Conservation (phyloP, 768 basidiomycete species). For the Phaeolepiota aurea region DNA sequence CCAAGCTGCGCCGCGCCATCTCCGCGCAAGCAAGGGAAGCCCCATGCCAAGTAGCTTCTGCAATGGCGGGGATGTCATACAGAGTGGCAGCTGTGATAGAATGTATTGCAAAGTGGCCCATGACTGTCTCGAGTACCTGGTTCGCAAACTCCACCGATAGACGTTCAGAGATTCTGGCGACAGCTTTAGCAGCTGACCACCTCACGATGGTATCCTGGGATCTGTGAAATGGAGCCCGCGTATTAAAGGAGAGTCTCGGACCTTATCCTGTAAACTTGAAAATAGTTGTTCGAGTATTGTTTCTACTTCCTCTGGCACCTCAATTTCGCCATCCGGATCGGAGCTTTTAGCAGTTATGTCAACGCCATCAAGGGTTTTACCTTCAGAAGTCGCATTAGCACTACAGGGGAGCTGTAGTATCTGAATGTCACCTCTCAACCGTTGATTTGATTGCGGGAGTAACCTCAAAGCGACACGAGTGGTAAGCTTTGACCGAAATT, state of each 20-base stretch:
- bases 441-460: constrained; percentile 38
- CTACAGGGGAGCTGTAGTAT: constrained; percentile 1
- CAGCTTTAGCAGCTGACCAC: constrained; percentile 89
- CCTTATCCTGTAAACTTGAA: constrained; percentile 72
- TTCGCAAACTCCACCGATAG: constrained; percentile 66
- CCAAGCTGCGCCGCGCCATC: constrained; percentile 75
- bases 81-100: constrained; percentile 53
- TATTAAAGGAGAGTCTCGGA: constrained; percentile 20
- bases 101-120: constrained; percentile 73
- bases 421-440: constrained; percentile 33
- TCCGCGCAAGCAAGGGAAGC: constrained; percentile 90
- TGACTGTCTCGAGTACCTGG: constrained; percentile 77
- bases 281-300: constrained; percentile 65
- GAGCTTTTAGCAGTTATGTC: constrained; percentile 9
- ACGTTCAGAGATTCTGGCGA: constrained; percentile 77
- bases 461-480: constrained; percentile 57
- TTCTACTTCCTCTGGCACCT: constrained; percentile 79
- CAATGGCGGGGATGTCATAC: constrained; percentile 66
- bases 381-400: too few species aligned
- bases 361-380: constrained; percentile 20
- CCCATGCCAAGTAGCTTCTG: constrained; percentile 93
- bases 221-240: constrained; percentile 4
- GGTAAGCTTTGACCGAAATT: constrained; percentile 57
- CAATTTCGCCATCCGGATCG: constrained; percentile 32
- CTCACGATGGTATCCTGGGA: constrained; percentile 87